Evolutionary conservation across 2,329 filamentous ascomycete species (phyloP).

Genomic region (Microsporum audouinii): DNA sequence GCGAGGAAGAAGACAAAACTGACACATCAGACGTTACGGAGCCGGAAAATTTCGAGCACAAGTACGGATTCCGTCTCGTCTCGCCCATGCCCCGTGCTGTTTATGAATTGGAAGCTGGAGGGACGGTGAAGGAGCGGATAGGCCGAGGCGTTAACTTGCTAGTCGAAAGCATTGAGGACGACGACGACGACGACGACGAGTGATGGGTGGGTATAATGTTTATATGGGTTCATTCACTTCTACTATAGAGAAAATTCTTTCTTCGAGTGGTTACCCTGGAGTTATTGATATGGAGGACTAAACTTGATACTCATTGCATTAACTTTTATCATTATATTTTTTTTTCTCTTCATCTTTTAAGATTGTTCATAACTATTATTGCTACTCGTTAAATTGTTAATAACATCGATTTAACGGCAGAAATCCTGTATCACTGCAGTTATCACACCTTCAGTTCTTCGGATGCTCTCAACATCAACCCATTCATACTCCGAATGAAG

Average conservation of each 20-base stretch:
- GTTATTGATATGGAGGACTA: not conserved
- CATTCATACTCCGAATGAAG: slow-evolving; percentile 43
- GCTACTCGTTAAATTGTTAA: not conserved
- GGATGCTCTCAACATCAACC: slow-evolving; percentile 36
- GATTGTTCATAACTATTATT: not conserved
- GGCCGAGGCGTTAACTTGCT: slow-evolving; percentile 79
- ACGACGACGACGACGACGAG: slow-evolving; percentile 36
- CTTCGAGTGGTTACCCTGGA: not conserved
- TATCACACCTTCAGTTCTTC: slow-evolving; percentile 20
- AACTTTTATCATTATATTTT: not conserved
- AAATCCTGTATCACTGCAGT: not conserved
- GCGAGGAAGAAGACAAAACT: slow-evolving; percentile 12
- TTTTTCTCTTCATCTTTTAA: not conserved
- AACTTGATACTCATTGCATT: not conserved
- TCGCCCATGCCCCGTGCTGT: slow-evolving; percentile 75
- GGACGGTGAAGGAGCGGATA: slow-evolving; percentile 59
- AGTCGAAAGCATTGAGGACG: slow-evolving; percentile 57
- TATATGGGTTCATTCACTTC: not conserved
- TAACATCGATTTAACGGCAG: not conserved
- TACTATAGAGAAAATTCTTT: not conserved
- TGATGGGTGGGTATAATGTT: not conserved
- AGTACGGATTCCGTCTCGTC: slow-evolving; percentile 75
- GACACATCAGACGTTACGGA: slow-evolving; percentile 16
- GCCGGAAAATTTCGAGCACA: slow-evolving; percentile 62
- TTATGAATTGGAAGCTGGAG: slow-evolving; percentile 56